These are phyloP conservation scores for Neckera pumila DNA, from an alignment of 225 moss, liverwort and hornwort genomes.

Conservation along the genomic window DNA sequence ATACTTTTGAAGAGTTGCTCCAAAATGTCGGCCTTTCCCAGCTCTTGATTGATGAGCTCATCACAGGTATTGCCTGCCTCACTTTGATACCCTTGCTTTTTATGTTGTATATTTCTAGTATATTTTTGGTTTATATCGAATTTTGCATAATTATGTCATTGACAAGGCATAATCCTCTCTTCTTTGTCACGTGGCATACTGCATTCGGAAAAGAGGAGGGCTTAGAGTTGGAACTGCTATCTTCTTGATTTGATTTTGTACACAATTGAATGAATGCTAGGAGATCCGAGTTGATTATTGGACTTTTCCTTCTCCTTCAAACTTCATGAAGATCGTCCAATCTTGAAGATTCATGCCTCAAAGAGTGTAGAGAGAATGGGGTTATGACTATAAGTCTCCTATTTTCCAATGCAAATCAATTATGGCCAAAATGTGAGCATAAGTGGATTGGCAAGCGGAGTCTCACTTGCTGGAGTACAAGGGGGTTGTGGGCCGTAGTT, in stretches of 20 bases:
- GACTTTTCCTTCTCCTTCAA: background rate
- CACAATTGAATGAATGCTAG: background rate
- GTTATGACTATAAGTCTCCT: background rate
- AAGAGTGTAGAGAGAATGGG: background rate
- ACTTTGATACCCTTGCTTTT: background rate
- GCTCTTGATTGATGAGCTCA: slow-evolving; percentile 76
- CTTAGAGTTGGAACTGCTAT: background rate
- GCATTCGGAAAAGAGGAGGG: background rate
- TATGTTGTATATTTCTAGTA: background rate
- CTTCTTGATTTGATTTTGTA: background rate
- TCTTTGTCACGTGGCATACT: background rate
- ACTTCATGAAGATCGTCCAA: background rate
- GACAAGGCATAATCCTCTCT: background rate
- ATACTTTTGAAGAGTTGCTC: slow-evolving; percentile 53
- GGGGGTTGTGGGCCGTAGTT: slow-evolving; percentile 76
- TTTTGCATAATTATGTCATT: background rate
- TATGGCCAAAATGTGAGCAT: slow-evolving; percentile 91
- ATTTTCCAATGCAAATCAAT: slow-evolving; percentile 54
- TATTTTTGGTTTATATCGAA: background rate
- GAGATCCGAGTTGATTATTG: background rate
- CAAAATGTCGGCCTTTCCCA: slow-evolving; percentile 48
- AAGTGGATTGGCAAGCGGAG: slow-evolving; percentile 81
- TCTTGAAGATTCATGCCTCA: background rate
- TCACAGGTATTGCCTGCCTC: slow-evolving; percentile 39
- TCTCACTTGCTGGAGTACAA: slow-evolving; percentile 91